A percentile compares a stretch with the other conserved stretches of the same genome.
Evolutionary conservation across 192 early-diverging fungal genomes (phyloP).

Genomic region (Coemansia pectinata): DNA sequence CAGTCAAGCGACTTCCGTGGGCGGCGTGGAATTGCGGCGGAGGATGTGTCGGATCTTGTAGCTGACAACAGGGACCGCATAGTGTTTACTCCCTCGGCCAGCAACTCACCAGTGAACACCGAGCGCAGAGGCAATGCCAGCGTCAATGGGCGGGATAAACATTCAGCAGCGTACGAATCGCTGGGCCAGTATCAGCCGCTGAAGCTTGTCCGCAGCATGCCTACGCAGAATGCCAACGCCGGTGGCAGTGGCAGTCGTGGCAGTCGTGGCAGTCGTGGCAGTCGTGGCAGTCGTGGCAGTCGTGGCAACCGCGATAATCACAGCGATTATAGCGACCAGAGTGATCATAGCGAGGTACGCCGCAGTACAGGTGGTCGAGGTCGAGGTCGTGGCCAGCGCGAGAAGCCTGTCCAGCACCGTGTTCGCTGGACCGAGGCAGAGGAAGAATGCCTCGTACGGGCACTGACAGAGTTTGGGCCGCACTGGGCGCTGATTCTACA

Average conservation of each 20-base stretch:
- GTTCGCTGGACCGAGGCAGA: slow-evolving; percentile 34
- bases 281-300: not conserved
- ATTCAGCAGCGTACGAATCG: not conserved
- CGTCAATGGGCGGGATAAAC: not conserved
- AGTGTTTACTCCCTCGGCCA: slow-evolving; percentile 32
- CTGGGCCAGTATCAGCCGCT: slow-evolving; percentile 45
- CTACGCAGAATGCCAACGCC: not conserved
- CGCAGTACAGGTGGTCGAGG: not conserved
- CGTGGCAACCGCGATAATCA: not conserved
- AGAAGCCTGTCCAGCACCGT: not conserved
- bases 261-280: not conserved
- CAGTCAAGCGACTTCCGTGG: slow-evolving; percentile 25
- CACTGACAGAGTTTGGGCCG: slow-evolving; percentile 26
- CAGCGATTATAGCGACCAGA: not conserved
- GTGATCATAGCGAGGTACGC: not conserved
- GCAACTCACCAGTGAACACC: slow-evolving; percentile 10
- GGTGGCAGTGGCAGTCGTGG: not conserved
- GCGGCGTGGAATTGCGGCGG: slow-evolving; percentile 43
- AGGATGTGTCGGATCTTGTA: slow-evolving; percentile 12
- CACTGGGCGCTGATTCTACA: slow-evolving; percentile 31
- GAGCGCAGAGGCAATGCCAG: not conserved
- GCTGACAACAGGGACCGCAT: slow-evolving; percentile 2
- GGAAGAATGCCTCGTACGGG: slow-evolving; percentile 39
- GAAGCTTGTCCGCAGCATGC: slow-evolving; percentile 1
- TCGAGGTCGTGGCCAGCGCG: not conserved